phyloP scores from a whole-genome alignment of 2,329 filamentous ascomycete genomes.

The Cephalotrichum gorgonifer region DNA sequence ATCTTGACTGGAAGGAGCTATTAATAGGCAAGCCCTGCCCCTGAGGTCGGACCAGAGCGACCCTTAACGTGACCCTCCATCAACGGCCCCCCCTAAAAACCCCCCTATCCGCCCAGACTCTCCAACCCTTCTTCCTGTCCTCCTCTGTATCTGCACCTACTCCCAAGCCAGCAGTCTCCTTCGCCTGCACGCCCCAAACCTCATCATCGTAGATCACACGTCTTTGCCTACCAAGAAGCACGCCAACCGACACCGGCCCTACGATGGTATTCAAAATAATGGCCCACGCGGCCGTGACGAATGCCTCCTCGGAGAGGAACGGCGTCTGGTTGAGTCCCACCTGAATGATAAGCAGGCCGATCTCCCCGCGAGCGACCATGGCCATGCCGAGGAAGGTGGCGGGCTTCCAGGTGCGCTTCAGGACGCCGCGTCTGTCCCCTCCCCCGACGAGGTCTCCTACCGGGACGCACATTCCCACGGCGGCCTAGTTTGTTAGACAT shows the following conservation, averaged over 20 bases:
- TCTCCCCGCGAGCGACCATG: constrained; percentile 51
- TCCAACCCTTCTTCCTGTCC: neutral
- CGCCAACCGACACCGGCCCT: constrained; percentile 39
- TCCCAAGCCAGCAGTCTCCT: neutral
- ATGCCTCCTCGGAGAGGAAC: constrained; percentile 42
- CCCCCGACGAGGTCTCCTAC: constrained; percentile 23
- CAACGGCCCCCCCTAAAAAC: neutral
- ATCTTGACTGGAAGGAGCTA: neutral
- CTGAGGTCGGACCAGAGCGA: neutral
- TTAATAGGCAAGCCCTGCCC: neutral
- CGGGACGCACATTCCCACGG: constrained; percentile 12
- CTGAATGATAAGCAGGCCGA: constrained; percentile 44
- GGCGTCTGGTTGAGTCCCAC: constrained; percentile 20
- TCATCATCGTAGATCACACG: constrained; percentile 8
- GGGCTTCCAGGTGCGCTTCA: constrained; percentile 30
- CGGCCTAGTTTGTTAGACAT: constrained; percentile 2
- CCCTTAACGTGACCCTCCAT: neutral
- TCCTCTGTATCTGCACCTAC: no score
- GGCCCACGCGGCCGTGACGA: constrained; percentile 43
- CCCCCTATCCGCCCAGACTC: constrained; percentile 1
- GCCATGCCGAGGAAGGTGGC: constrained; percentile 43
- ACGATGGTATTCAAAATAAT: constrained; percentile 46
- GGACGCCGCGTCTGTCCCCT: constrained; percentile 2
- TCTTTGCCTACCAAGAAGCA: constrained; percentile 23
- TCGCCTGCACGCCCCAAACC: constrained; percentile 9